Evolutionary conservation across 768 basidiomycete species (phyloP).

Genomic region (Myochromella boudieri): DNA sequence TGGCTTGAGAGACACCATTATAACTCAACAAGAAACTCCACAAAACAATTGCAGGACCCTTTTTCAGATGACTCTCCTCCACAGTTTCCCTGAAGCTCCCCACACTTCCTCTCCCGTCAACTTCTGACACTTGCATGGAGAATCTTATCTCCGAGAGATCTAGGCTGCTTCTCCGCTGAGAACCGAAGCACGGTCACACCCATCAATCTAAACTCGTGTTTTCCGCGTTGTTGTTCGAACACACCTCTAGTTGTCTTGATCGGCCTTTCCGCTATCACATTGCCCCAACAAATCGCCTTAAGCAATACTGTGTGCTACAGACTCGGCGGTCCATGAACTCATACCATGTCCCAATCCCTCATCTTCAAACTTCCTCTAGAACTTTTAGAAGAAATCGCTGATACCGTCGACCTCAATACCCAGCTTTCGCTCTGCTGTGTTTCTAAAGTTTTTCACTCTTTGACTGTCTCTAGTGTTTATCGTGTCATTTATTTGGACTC

Average conservation of each 20-base stretch:
- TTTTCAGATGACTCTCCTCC: not conserved
- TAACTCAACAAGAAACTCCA: no score
- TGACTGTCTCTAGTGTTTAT: conserved; percentile 33
- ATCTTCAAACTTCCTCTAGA: conserved; percentile 32
- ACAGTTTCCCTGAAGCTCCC: not conserved
- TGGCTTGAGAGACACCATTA: no score
- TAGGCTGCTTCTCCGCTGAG: conserved; percentile 5
- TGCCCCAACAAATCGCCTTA: not conserved
- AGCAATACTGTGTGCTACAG: not conserved
- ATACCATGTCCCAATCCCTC: conserved; percentile 8
- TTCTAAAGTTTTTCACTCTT: conserved; percentile 31
- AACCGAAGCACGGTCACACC: conserved; percentile 7
- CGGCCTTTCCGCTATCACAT: not conserved
- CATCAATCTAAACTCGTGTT: conserved; percentile 15
- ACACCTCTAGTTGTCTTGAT: not conserved
- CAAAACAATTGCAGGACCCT: no score
- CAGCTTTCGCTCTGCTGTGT: conserved; percentile 32
- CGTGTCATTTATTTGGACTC: conserved; percentile 29
- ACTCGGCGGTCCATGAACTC: conserved; percentile 4
- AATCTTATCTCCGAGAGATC: conserved; percentile 5
- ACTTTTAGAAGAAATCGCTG: conserved; percentile 33
- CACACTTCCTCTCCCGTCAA: not conserved
- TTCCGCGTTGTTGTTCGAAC: conserved; percentile 15
- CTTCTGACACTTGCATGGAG: not conserved
- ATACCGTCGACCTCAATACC: conserved; percentile 23